Evolutionary conservation across 495 filamentous ascomycete species (phyloP), one percentile per base, ranked within the genome.

Genomic region (Xylaria sp.): DNA sequence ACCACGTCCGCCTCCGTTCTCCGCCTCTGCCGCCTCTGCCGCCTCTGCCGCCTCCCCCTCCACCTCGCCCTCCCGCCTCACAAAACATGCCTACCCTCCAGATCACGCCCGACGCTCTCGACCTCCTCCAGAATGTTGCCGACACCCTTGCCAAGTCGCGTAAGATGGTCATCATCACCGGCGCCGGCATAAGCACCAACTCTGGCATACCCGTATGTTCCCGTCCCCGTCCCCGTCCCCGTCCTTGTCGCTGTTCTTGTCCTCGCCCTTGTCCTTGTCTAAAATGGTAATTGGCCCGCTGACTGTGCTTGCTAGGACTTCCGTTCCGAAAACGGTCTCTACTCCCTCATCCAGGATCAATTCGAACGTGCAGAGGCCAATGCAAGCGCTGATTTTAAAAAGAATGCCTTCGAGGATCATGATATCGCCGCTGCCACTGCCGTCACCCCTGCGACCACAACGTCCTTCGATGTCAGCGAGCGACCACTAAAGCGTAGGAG

Each of bases 101-200:
- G 35, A 83, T 90, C 67, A 80, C 78, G 26, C 80, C 84, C 67
- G 79, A 78, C 9, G 84, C 84, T 73, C 82, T 82, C 63, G 79
- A 82, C 59, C 79, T 87, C 61, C 82, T 91, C 33, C 89, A 91
- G 68, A 78, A 86, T 26, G 87, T 92, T 68, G 90, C 90, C 65
- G 84, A 90, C 72, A 75, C 82, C 0, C 79, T 92, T 46, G 86
- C 82, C 63, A 88, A 89, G 70, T 85, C 90, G 4, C 84, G 84
- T 65, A 92, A 90, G 68, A 82, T 90, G 9, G 85, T 93, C 37
- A 86, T 93, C 11, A 82, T 93, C 29, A 92, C 90, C 0, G 90
- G 90, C 41, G 90, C 90, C 58, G 90, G 90, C 33, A 92, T 92
- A 64, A 91, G 88, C 72, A 92, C 90, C 55, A 92, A 91, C 76